These are phyloP conservation scores for Andrographis paniculata DNA, from an alignment of 305 asterid species.

Conservation along the genomic window DNA sequence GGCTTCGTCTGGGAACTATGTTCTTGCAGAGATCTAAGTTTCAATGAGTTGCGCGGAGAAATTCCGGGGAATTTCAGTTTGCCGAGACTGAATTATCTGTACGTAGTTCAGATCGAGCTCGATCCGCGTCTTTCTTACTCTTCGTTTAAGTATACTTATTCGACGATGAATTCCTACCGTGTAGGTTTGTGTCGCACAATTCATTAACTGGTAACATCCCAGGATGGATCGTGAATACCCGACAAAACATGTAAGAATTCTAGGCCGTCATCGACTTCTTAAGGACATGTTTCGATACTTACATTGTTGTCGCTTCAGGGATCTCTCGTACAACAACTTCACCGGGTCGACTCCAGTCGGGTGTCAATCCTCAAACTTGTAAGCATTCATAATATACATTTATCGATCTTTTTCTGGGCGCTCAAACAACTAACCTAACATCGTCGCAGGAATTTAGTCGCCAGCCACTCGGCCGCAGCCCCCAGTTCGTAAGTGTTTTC, in stretches of 20 bases:
- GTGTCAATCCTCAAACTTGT: slow-evolving; percentile 47
- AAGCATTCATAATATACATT: slow-evolving; percentile 13
- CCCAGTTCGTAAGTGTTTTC: slow-evolving; percentile 52
- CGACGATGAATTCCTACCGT: slow-evolving; percentile 6
- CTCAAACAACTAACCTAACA: slow-evolving; percentile 14
- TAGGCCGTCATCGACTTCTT: neutral
- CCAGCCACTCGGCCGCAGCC: slow-evolving; percentile 52
- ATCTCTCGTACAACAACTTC: slow-evolving; percentile 84
- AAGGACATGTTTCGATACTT: no score
- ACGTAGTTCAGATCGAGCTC: slow-evolving; percentile 16
- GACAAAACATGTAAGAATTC: slow-evolving; percentile 34
- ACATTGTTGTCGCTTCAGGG: slow-evolving; percentile 46
- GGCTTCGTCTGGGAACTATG: slow-evolving; percentile 1
- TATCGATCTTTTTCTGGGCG: slow-evolving; percentile 11
- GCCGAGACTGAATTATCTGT: slow-evolving; percentile 25
- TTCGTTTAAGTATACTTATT: neutral
- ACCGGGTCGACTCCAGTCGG: slow-evolving; percentile 24
- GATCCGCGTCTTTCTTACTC: neutral
- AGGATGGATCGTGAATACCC: slow-evolving; percentile 38
- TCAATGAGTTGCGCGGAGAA: slow-evolving; percentile 53
- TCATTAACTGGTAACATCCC: slow-evolving; percentile 55
- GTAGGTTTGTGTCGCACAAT: slow-evolving; percentile 66
- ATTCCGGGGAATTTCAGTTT: slow-evolving; percentile 31
- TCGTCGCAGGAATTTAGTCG: slow-evolving; percentile 59
- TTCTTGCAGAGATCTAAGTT: slow-evolving; percentile 70